phyloP scores from a whole-genome alignment of 2,329 filamentous ascomycete species.

The Elsinoe necatrix region DNA sequence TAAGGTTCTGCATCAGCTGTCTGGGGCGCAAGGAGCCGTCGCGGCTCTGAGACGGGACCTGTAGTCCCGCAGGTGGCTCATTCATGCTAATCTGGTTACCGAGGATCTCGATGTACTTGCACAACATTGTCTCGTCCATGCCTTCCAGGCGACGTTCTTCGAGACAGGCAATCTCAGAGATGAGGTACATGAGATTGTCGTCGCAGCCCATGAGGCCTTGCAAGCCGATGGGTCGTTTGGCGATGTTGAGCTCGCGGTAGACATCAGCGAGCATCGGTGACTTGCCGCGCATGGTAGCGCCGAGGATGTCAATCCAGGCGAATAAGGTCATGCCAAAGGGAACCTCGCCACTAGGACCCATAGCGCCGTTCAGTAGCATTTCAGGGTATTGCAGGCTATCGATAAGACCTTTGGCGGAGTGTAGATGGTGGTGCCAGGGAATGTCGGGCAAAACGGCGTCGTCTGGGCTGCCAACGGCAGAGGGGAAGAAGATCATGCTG shows the following conservation, averaged over 20 bases:
- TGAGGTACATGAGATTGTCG: slow-evolving; percentile 93
- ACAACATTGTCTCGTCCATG: slow-evolving; percentile 77
- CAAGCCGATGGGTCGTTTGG: slow-evolving; percentile 58
- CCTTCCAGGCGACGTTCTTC: slow-evolving; percentile 77
- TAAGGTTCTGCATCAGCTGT: slow-evolving; percentile 81
- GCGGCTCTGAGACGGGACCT: slow-evolving; percentile 36
- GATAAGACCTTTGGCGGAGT: slow-evolving; percentile 77
- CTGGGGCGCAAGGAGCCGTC: slow-evolving; percentile 72
- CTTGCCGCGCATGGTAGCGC: slow-evolving; percentile 80
- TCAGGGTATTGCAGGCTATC: slow-evolving; percentile 73
- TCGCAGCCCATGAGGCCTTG: slow-evolving; percentile 96
- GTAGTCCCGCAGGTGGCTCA: slow-evolving; percentile 49
- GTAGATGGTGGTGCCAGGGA: slow-evolving; percentile 94
- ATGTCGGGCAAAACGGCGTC: slow-evolving; percentile 75
- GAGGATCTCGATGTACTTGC: slow-evolving; percentile 80
- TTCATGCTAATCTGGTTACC: slow-evolving; percentile 78
- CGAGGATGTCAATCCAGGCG: slow-evolving; percentile 94
- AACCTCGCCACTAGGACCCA: slow-evolving; percentile 48
- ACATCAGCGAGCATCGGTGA: slow-evolving; percentile 84
- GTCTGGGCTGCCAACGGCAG: slow-evolving; percentile 76
- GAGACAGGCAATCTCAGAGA: slow-evolving; percentile 93
- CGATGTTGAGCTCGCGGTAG: slow-evolving; percentile 88
- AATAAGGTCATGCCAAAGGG: slow-evolving; percentile 94
- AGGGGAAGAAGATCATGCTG: slow-evolving; percentile 94
- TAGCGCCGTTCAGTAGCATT: slow-evolving; percentile 39